A percentile compares a stretch with the other conserved stretches of the same genome.
Evolutionary conservation across 192 early-diverging fungal genomes (phyloP).

Genomic region (Coemansia asiatica): DNA sequence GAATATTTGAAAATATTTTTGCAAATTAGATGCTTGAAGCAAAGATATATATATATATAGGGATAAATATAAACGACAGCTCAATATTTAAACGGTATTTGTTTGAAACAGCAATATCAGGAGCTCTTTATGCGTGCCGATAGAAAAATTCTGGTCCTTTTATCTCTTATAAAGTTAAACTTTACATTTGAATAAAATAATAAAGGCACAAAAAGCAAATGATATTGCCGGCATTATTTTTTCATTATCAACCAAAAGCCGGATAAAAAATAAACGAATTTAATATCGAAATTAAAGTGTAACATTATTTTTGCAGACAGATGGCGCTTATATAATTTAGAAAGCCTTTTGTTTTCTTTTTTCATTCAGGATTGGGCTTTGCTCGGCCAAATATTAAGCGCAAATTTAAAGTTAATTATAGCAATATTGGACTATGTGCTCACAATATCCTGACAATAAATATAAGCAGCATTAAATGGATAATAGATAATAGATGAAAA

Average conservation of each 20-base stretch:
- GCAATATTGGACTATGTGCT: slow-evolving; percentile 5
- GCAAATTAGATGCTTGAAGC: too few species aligned
- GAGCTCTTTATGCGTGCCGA: too few species aligned
- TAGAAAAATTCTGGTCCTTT: too few species aligned
- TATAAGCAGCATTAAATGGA: background rate
- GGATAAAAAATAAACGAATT: background rate
- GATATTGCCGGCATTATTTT: background rate
- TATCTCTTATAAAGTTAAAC: too few species aligned
- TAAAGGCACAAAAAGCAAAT: too few species aligned
- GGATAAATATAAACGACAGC: too few species aligned
- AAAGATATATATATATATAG: too few species aligned
- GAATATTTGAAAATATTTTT: too few species aligned
- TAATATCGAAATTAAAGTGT: background rate
- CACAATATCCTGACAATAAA: background rate
- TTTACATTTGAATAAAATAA: too few species aligned
- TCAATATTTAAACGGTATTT: too few species aligned
- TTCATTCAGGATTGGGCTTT: background rate
- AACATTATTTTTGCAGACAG: background rate
- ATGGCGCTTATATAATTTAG: slow-evolving; percentile 16
- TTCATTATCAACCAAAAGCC: background rate
- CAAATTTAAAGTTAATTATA: slow-evolving; percentile 10
- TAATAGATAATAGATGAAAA: background rate
- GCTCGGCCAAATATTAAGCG: background rate
- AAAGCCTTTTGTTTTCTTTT: background rate
- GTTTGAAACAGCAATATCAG: too few species aligned